Percentiles rank a stretch among this genome's conserved stretches.
Conservation (phyloP, 257 asterid species). For the Eucommia ulmoides region DNA sequence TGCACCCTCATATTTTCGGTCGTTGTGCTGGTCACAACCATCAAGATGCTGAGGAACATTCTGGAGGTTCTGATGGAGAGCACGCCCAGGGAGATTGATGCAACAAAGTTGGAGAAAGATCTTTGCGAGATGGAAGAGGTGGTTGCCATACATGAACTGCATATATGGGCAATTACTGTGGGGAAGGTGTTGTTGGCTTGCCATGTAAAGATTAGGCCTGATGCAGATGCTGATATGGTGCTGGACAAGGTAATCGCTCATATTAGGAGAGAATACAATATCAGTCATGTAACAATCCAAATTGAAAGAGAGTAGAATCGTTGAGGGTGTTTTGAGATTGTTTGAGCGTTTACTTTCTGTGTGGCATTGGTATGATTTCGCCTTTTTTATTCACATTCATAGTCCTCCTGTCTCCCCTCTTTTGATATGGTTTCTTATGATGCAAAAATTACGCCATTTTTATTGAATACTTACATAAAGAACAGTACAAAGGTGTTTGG, state of each 20-base stretch:
- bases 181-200: constrained; percentile 81
- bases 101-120: constrained; percentile 64
- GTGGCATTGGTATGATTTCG: too few relatives aligned
- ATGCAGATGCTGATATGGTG: constrained; percentile 76
- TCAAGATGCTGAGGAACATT: constrained; percentile 61
- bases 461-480: too few relatives aligned
- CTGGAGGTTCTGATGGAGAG: constrained; percentile 95
- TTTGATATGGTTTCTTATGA: too few relatives aligned
- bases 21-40: constrained; percentile 57
- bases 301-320: constrained; percentile 51
- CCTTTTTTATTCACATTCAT: too few relatives aligned
- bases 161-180: constrained; percentile 88
- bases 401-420: too few relatives aligned
- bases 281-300: constrained; percentile 82
- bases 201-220: constrained; percentile 66
- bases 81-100: constrained; percentile 82
- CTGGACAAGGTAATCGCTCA: constrained; percentile 65
- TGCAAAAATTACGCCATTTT: too few relatives aligned
- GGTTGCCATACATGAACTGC: constrained; percentile 74
- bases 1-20: constrained; percentile 73
- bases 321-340: background rate
- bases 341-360: too few relatives aligned
- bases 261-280: constrained; percentile 67
- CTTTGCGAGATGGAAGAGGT: constrained; percentile 88
- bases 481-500: too few relatives aligned